These are phyloP conservation scores for Boletus coffeatus DNA, from an alignment of 1,284 basidiomycete species.

Conservation along the genomic window DNA sequence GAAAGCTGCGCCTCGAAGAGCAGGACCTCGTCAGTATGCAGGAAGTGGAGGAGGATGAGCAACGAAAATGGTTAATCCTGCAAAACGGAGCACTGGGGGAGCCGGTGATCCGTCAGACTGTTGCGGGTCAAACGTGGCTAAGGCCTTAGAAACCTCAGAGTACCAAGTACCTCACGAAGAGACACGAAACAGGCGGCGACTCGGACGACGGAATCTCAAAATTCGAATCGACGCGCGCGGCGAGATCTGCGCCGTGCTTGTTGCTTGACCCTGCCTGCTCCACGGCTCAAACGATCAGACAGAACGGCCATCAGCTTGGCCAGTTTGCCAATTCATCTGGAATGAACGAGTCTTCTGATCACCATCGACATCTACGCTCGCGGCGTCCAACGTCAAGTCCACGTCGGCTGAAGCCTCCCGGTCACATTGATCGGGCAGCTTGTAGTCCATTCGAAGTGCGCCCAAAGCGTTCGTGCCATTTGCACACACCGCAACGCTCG, in stretches of 20 bases:
- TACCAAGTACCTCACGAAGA: conserved; percentile 43
- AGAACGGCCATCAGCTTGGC: conserved; percentile 39
- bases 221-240: conserved; percentile 29
- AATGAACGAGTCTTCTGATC: conserved; percentile 41
- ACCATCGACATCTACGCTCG: conserved; percentile 26
- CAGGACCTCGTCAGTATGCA: conserved; percentile 84
- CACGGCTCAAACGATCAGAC: conserved; percentile 8
- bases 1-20: conserved; percentile 41
- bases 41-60: conserved; percentile 72
- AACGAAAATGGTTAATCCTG: conserved; percentile 61
- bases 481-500: conserved; percentile 78
- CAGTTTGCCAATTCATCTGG: conserved; percentile 46
- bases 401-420: conserved; percentile 61
- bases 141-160: conserved; percentile 27
- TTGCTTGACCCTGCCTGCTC: conserved; percentile 18
- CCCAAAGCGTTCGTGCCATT: conserved; percentile 90
- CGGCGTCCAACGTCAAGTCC: conserved; percentile 3
- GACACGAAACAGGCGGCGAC: conserved; percentile 55
- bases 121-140: conserved; percentile 23
- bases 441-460: conserved; percentile 76
- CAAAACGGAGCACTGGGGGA: conserved; percentile 35
- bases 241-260: conserved; percentile 54
- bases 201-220: conserved; percentile 51
- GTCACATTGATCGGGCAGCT: conserved; percentile 51
- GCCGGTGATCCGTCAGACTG: background rate